Base-by-base conservation (phyloP, 495 filamentous ascomycete genomes). In the Cladorrhinum samala region DNA sequence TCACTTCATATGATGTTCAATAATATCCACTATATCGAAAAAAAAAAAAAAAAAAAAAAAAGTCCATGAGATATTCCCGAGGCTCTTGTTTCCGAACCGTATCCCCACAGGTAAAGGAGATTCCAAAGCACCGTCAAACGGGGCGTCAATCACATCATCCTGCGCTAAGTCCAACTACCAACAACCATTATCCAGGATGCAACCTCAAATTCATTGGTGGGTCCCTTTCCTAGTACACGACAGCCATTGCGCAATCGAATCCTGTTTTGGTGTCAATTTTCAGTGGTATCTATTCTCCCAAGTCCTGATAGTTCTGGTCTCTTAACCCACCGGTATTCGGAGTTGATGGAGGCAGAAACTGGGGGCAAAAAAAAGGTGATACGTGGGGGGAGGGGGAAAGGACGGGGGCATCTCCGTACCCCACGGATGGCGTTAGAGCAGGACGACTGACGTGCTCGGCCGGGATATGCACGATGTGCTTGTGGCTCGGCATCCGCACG, bases 221-320 rank as follows among this genome's bases (percentile, higher is more conserved):
- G 27, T 36, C n/a, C n/a, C n/a, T n/a, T n/a, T n/a, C n/a, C 50
- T 17, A 37, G 30, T 37, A 37, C 38, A 49, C 40, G 46, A 55
- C 23, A 49, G 27, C 46, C 52, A 54, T 54, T 18, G 52, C 52
- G 52, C 47, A 46, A 54, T 49, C 21, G 20, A 17, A 37, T 17
- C 36, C 14, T 24, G 2, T 30, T 39, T 54, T 54, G 21, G 52
- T 54, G 36, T 49, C 52, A 54, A 18, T 41, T 9, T 18, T 21
- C 39, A 8, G 16, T 2, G 20, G n/a, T 1, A 41, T 11, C 9
- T 41, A n/a, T 41, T 41, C 16, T 3, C 4, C 8, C n/a, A n/a
- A n/a, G n/a, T n/a, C n/a, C n/a, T n/a, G n/a, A n/a, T 37, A 37
- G 7, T 37, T 14, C 30, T 14, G 30, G 7, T 37, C 7, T 7